Evolutionary conservation across 805 yeast species (phyloP).

Genomic region (Saccharomycopsis sp.): DNA sequence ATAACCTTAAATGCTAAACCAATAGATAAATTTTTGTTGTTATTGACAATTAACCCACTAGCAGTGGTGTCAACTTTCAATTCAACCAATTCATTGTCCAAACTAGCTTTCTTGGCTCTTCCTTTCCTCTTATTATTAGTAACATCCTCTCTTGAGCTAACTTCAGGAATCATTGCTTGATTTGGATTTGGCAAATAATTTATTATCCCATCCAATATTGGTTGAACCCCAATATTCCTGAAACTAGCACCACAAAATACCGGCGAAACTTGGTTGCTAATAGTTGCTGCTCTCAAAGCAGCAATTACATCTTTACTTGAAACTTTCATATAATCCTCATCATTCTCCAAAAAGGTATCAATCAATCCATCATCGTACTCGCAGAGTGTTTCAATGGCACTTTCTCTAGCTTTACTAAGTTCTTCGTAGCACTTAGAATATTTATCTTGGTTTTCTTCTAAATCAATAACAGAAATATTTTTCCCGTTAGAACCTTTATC

Average conservation of each 20-base stretch:
- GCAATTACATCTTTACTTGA: conserved; percentile 44
- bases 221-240: conserved; percentile 90
- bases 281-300: conserved; percentile 60
- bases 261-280: conserved; percentile 56
- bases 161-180: conserved; percentile 53
- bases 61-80: conserved; percentile 31
- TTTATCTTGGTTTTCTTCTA: conserved; percentile 28
- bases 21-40: conserved; percentile 54
- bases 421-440: conserved; percentile 38
- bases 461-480: conserved; percentile 40
- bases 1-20: conserved; percentile 90
- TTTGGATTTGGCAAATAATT: conserved; percentile 88
- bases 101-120: conserved; percentile 22
- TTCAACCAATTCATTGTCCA: conserved; percentile 20
- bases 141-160: conserved; percentile 27
- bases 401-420: conserved; percentile 53
- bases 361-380: conserved; percentile 75
- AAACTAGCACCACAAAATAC: conserved; percentile 92
- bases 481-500: conserved; percentile 37
- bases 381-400: conserved; percentile 76
- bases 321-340: conserved; percentile 56
- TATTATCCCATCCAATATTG: conserved; percentile 90
- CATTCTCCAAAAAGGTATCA: conserved; percentile 65
- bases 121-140: conserved; percentile 23
- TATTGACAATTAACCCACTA: conserved; percentile 46